Conservation (phyloP, 495 filamentous ascomycete species). For the Penicillium antarcticum region DNA sequence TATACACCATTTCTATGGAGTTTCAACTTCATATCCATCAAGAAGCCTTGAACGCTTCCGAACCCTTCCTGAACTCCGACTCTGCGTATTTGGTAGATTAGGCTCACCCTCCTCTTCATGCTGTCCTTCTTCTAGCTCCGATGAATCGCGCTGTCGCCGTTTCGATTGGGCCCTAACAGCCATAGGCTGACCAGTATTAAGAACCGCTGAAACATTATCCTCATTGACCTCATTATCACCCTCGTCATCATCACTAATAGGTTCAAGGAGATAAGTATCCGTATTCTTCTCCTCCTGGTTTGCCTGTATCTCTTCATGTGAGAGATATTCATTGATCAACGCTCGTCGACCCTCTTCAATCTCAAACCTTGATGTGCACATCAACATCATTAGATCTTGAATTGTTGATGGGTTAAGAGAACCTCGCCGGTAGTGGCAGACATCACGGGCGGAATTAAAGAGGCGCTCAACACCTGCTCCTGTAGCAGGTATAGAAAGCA, state of each 20-base stretch:
- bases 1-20: neutral
- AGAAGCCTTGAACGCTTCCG: neutral
- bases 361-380: constrained; percentile 6
- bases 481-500: too few relatives aligned
- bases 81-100: neutral
- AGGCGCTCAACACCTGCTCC: too few relatives aligned
- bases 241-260: constrained; percentile 8
- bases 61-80: neutral
- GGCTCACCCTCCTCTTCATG: neutral
- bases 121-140: too few relatives aligned
- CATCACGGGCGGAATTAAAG: neutral
- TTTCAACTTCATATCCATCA: neutral
- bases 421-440: neutral
- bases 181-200: too few relatives aligned
- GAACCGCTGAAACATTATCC: neutral
- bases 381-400: constrained; percentile 8
- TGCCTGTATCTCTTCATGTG: neutral
- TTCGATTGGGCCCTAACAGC: neutral
- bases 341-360: constrained; percentile 1
- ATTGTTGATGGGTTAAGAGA: neutral
- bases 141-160: neutral
- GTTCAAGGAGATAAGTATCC: neutral
- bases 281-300: neutral
- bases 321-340: constrained; percentile 1
- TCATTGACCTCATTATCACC: neutral